A percentile compares a stretch with the other conserved stretches of the same genome.
Conservation (phyloP, 352 stramenopile genomes). For the Globisporangium cylindrosporum region DNA sequence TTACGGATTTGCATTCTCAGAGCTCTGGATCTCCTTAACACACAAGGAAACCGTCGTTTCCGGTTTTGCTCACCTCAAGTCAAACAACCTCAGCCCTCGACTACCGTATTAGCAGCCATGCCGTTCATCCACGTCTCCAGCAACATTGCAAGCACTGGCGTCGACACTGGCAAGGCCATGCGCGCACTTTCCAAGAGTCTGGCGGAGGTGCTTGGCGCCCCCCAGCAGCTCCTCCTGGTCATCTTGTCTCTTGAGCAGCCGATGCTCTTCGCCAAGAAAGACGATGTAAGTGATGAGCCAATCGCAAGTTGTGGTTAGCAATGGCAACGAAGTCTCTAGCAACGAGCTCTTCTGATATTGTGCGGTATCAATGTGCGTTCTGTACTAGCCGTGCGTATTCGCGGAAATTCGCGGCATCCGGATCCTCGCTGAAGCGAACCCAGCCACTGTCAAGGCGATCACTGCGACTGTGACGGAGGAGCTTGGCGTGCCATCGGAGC, state of each 20-base stretch:
- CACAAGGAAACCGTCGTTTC: no score
- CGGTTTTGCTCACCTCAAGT: no score
- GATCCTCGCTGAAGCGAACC: constrained; percentile 28
- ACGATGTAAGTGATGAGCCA: not conserved
- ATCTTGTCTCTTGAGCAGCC: constrained; percentile 22
- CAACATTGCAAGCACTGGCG: constrained; percentile 15
- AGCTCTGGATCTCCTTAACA: no score
- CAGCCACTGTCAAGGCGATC: constrained; percentile 18
- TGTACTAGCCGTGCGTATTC: constrained; percentile 21
- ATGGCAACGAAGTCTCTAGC: no score
- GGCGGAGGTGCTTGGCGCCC: constrained; percentile 15
- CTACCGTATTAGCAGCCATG: constrained; percentile 10
- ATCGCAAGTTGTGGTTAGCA: no score
- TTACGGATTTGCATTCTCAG: no score
- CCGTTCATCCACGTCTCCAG: constrained; percentile 29
- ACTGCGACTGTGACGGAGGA: constrained; percentile 11
- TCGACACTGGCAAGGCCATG: constrained; percentile 18
- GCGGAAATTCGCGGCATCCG: constrained; percentile 28
- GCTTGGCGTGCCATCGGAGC: constrained; percentile 24
- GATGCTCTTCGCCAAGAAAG: constrained; percentile 18
- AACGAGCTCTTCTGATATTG: no score
- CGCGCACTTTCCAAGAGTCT: constrained; percentile 21
- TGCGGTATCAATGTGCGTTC: not conserved
- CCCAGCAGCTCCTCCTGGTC: constrained; percentile 19
- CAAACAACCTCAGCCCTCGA: no score